Conservation (phyloP, 192 early-diverging fungal species). For the Allomyces macrogynus region DNA sequence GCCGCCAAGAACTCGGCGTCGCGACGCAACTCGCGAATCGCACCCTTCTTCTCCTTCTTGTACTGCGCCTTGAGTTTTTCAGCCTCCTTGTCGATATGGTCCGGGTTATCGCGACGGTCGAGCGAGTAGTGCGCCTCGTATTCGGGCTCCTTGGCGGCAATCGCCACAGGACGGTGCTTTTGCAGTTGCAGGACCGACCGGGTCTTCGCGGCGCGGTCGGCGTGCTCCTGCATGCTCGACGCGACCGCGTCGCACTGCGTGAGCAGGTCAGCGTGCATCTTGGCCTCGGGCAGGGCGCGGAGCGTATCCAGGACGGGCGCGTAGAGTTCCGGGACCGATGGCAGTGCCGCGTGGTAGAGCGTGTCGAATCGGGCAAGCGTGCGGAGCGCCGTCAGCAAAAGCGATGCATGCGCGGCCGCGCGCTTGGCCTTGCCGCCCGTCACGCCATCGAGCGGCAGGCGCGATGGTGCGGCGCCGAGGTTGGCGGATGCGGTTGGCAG, state of each 20-base stretch:
- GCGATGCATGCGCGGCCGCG: slow-evolving; percentile 7
- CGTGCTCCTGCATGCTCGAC: slow-evolving; percentile 6
- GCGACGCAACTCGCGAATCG: slow-evolving; percentile 83
- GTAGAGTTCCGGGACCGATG: slow-evolving; percentile 2
- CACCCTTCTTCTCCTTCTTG: slow-evolving; percentile 87
- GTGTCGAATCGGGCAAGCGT: slow-evolving; percentile 22
- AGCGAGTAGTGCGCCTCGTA: slow-evolving; percentile 78
- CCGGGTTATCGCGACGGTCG: slow-evolving; percentile 62
- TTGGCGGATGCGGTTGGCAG: slow-evolving; percentile 6
- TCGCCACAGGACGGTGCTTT: slow-evolving; percentile 63
- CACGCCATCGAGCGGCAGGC: slow-evolving; percentile 5
- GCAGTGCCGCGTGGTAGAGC: background rate
- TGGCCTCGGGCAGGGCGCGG: background rate
- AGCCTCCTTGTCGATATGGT: slow-evolving; percentile 48
- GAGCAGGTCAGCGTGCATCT: slow-evolving; percentile 8
- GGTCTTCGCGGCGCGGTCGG: slow-evolving; percentile 22
- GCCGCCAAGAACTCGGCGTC: slow-evolving; percentile 73
- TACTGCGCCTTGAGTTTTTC: slow-evolving; percentile 61
- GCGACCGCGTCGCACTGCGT: background rate
- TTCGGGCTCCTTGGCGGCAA: slow-evolving; percentile 70
- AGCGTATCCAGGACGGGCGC: background rate
- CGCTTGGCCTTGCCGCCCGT: slow-evolving; percentile 1
- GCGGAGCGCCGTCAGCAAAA: slow-evolving; percentile 15
- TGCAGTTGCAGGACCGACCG: slow-evolving; percentile 65
- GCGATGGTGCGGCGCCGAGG: slow-evolving; percentile 13